Evolutionary conservation across 2,329 filamentous ascomycete genomes (phyloP).

Genomic region (Fusarium bulbicola): DNA sequence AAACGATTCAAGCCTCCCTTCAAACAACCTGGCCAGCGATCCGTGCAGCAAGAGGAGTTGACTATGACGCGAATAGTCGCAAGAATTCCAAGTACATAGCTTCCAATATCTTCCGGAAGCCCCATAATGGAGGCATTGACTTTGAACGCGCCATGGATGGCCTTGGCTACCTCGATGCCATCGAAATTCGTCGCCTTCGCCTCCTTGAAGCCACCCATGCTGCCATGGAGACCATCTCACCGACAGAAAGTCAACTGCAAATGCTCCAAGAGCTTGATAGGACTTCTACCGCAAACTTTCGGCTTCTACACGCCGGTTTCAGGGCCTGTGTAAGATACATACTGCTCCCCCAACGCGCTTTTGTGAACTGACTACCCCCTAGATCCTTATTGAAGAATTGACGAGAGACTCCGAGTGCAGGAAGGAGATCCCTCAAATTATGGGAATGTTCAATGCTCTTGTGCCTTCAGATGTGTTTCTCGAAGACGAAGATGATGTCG

Average conservation of each 20-base stretch:
- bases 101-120: conserved; percentile 41
- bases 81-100: conserved; percentile 40
- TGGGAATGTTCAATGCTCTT: conserved; percentile 50
- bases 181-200: conserved; percentile 46
- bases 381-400: conserved; percentile 44
- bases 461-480: conserved; percentile 44
- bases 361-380: not conserved
- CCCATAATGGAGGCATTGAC: conserved; percentile 44
- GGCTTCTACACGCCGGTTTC: conserved; percentile 46
- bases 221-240: conserved; percentile 15
- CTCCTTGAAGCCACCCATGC: conserved; percentile 39
- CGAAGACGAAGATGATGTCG: conserved; percentile 33
- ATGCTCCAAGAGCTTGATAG: conserved; percentile 45
- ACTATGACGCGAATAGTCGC: conserved; percentile 42
- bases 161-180: conserved; percentile 45
- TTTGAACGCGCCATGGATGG: conserved; percentile 41
- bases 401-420: conserved; percentile 2
- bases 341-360: not conserved
- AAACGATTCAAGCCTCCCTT: conserved; percentile 28
- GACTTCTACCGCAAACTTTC: conserved; percentile 43
- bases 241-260: conserved; percentile 18
- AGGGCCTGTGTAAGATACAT: conserved; percentile 44
- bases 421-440: conserved; percentile 35
- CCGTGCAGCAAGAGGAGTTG: conserved; percentile 14
- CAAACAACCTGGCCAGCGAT: conserved; percentile 31